Evolutionary conservation across 768 basidiomycete species (phyloP).

Genomic region (Paxillus involutus): DNA sequence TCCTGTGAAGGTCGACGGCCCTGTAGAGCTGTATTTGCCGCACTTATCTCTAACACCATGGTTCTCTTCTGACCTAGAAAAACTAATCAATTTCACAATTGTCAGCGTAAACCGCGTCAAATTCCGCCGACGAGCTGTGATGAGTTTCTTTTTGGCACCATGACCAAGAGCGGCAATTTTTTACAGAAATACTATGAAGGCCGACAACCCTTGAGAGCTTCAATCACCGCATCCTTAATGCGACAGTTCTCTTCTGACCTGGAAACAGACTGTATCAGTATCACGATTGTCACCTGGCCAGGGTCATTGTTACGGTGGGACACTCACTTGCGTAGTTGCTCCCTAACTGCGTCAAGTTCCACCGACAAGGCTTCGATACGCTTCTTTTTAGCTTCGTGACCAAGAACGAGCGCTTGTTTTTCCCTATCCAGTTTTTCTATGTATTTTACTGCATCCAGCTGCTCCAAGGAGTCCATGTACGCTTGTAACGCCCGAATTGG

Average conservation of each 20-base stretch:
- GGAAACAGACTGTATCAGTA: not conserved
- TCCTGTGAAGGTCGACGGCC: not conserved
- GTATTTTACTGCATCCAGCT: constrained; percentile 24
- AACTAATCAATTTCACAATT: not conserved
- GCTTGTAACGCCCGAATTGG: not conserved
- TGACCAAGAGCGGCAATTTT: too few species aligned
- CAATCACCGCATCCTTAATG: constrained; percentile 2
- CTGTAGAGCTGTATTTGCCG: not conserved
- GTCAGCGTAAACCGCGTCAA: not conserved
- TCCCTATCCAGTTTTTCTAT: constrained; percentile 41
- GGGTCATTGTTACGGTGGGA: not conserved
- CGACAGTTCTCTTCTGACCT: constrained; percentile 3
- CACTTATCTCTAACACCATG: constrained; percentile 1
- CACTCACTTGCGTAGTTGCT: not conserved
- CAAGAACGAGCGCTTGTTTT: constrained; percentile 34
- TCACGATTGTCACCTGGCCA: not conserved
- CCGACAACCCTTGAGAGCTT: not conserved
- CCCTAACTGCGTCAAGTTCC: constrained; percentile 4
- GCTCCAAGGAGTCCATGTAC: constrained; percentile 11
- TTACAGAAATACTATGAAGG: not conserved
- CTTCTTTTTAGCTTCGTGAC: constrained; percentile 33
- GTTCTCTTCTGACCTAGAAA: not conserved
- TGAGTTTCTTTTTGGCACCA: too few species aligned
- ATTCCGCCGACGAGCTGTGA: too few species aligned
- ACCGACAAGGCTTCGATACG: constrained; percentile 9